Percentiles rank a stretch among this genome's conserved stretches.
These are phyloP conservation scores for Magnusiomyces paraingens DNA, from an alignment of 1,139 yeast genomes.

Conservation along the genomic window DNA sequence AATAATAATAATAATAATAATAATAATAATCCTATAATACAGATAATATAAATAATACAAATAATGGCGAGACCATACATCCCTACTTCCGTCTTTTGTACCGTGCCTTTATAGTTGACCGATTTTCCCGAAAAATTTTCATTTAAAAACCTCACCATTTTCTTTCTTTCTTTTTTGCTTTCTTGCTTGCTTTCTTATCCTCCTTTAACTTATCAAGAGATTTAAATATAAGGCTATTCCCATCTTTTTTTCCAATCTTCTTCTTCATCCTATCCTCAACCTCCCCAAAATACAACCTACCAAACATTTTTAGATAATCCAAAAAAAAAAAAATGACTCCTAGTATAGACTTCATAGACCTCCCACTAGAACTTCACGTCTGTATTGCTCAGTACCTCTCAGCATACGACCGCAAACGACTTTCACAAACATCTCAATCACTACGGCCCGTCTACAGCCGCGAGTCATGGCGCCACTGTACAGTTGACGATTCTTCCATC, in stretches of 20 bases:
- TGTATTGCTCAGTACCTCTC: background rate
- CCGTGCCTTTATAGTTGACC: too few relatives aligned
- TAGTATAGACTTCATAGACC: background rate
- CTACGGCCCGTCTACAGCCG: background rate
- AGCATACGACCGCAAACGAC: background rate
- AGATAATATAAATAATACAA: too few relatives aligned
- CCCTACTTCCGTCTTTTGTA: too few relatives aligned
- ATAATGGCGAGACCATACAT: too few relatives aligned
- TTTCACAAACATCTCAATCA: background rate
- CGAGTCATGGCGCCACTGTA: background rate
- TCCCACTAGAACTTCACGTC: background rate
- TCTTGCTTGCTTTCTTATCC: too few relatives aligned
- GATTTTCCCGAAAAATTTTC: background rate
- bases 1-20: too few relatives aligned
- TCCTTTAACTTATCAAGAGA: too few relatives aligned
- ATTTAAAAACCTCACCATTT: background rate
- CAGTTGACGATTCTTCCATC: background rate
- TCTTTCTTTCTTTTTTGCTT: background rate
- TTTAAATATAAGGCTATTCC: background rate
- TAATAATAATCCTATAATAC: too few relatives aligned
- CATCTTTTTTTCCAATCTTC: background rate
- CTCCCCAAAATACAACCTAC: too few relatives aligned
- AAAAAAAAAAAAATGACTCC: too few relatives aligned
- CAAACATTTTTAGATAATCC: background rate
- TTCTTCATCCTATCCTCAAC: background rate